Evolutionary conservation across 164 flowering plant species (phyloP), one percentile per base, ranked within the genome.

Genomic region (Vitis rupestris): DNA sequence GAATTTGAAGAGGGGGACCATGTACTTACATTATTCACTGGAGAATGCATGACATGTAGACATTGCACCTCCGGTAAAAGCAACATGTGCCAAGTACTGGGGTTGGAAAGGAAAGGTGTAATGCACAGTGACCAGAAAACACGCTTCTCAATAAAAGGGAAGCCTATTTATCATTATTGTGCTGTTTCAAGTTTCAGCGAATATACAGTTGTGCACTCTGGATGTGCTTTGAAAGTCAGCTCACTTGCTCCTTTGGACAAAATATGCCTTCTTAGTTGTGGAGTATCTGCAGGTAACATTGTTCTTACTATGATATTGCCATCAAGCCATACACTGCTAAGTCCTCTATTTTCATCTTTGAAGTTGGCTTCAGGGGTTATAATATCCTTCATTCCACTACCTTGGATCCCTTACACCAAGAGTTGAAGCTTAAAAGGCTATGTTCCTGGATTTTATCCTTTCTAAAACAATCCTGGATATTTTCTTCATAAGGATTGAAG

Each of bases 141-240:
- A 0, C 94, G 98, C 17, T 96, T 93, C 84, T 88, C 91, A 9
- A 72, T 90, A 11, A 83, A 79, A 61, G 98, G 99, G 73, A 90
- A 86, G 69, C 94, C 97, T 13, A 60, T 95, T 65, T 93, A 82
- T 81, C 99, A 95, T 74, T 93, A 91, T 70, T 95, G 99, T 76
- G 98, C 97, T 1, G 98, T 95, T 68, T 93, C 99, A 53, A 95
- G 99, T 79, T 95, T 95, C 81, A 93, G 97, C 59, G 98, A 95
- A 70, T 95, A 93, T 62, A 91, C 94, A 4, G 94, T 95, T 23
- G 97, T 95, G 55, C 91, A 95, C 75, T 88, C 98, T 59, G 98
- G 99, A 9, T 96, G 99, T 79, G 99, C 99, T 59, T 92, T 90
- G 61, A 95, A 93, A 84, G 81, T 95, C 69, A 78, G 80, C 80